phyloP scores from a whole-genome alignment of 2,329 filamentous ascomycete species.

The Penicillium sp. region DNA sequence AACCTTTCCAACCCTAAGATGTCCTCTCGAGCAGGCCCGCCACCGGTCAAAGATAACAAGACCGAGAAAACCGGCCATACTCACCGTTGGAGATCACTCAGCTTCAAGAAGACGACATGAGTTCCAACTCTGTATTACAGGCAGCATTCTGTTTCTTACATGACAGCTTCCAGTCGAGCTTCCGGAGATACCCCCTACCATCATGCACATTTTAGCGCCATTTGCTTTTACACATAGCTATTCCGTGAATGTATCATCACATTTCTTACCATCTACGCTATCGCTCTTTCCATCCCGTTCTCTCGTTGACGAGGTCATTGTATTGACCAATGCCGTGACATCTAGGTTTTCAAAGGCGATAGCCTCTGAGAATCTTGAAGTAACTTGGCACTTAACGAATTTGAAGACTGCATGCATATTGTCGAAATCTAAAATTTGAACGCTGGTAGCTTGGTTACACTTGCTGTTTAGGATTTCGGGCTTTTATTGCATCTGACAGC shows the following conservation, averaged over 20 bases:
- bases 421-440: too few species aligned
- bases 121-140: constrained; percentile 4
- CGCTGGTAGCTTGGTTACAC: too few species aligned
- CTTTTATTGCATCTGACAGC: too few species aligned
- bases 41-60: constrained; percentile 18
- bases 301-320: constrained; percentile 7
- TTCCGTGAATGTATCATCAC: constrained; percentile 37
- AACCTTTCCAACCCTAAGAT: constrained; percentile 22
- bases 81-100: constrained; percentile 30
- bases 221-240: constrained; percentile 35
- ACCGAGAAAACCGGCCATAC: constrained; percentile 20
- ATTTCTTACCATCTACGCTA: constrained; percentile 22
- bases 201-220: constrained; percentile 28
- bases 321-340: too few species aligned
- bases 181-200: constrained; percentile 24
- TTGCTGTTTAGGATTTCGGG: too few species aligned
- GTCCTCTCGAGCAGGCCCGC: constrained; percentile 18
- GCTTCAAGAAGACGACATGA: constrained; percentile 27
- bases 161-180: constrained; percentile 13
- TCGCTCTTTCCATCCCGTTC: constrained; percentile 15
- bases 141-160: constrained; percentile 16
- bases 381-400: too few species aligned
- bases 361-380: too few species aligned
- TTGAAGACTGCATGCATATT: too few species aligned
- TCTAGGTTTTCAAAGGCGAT: too few species aligned